Evolutionary conservation across 2,329 filamentous ascomycete genomes (phyloP), one percentile per base, ranked within the genome.

Genomic region (Aspergillus sp.): DNA sequence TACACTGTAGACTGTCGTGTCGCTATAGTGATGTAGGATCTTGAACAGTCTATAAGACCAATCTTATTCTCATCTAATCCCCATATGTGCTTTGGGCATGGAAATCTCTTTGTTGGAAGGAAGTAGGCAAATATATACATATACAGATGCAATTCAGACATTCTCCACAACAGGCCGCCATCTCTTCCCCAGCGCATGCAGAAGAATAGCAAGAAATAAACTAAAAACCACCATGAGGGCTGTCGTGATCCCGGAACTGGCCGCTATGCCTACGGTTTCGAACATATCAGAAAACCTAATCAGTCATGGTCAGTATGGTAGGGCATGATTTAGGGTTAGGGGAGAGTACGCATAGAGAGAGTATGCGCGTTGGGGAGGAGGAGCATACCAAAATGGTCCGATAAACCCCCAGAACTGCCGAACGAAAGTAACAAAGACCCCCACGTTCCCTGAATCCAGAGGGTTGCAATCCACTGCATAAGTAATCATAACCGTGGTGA

Each of bases 401-500:
- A 67, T 57, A 46, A 67, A 67, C 2, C 64, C 64, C 64, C 64
- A 67, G 2, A 61, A 61, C 42, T 57, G 62, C 27, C 79, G 70
- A 2, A 82, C 71, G 52, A 82, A 73, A 2, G 73, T 80, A 56
- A 83, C 72, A 51, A 81, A 81, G 0, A 82, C 79, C n/a, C 79
- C 80, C 10, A 83, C 71, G 44, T 73, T 75, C 2, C 73, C 75
- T 1, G 77, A 71, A 46, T 82, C 73, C 35, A 76, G 67, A 0
- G 69, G 72, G 53, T 79, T 76, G 53, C 76, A 79, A 56, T 83
- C 79, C 3, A 83, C 73, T 0, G 79, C 74, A 57, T 65, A 83
- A 0, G 80, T 83, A 44, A 81, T 75, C 48, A 81, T 61, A 1
- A 82, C 75, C 0, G 80, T 83, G 2, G 80, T 82, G 27, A 82